Conservation (phyloP, 768 basidiomycete genomes). For the Suillus paluster region DNA sequence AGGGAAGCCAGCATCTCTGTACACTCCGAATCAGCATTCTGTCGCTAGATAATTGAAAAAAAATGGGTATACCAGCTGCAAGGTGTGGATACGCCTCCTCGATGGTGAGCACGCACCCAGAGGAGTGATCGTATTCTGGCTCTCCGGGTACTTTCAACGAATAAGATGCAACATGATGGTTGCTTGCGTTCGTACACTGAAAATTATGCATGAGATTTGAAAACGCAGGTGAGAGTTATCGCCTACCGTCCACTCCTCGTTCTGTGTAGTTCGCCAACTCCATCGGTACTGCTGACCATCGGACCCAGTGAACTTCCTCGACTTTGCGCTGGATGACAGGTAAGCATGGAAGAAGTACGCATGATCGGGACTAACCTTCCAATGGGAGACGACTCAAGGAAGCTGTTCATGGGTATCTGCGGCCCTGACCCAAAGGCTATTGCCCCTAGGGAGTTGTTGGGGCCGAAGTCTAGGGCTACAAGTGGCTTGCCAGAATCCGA, state of each 20-base stretch:
- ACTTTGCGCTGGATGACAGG: slow-evolving; percentile 38
- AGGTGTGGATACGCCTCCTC: slow-evolving; percentile 63
- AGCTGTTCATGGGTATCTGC: slow-evolving; percentile 53
- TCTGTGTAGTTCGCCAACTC: slow-evolving; percentile 50
- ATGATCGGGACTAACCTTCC: slow-evolving; percentile 45
- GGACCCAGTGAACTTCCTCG: slow-evolving; percentile 59
- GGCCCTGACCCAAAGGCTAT: slow-evolving; percentile 46
- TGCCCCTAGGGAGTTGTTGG: slow-evolving; percentile 53
- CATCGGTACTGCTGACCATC: slow-evolving; percentile 68
- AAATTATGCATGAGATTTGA: not conserved
- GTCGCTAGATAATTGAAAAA: slow-evolving; percentile 3
- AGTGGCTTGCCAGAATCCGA: slow-evolving; percentile 42
- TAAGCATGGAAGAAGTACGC: slow-evolving; percentile 10
- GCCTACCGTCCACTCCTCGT: slow-evolving; percentile 71
- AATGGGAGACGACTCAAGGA: slow-evolving; percentile 46
- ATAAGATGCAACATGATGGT: slow-evolving; percentile 63
- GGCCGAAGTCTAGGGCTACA: slow-evolving; percentile 55
- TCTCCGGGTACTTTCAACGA: slow-evolving; percentile 58
- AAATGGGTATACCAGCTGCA: slow-evolving; percentile 51
- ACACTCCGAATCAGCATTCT: slow-evolving; percentile 16
- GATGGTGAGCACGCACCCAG: slow-evolving; percentile 65
- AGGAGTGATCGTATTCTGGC: slow-evolving; percentile 55
- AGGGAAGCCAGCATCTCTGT: slow-evolving; percentile 65
- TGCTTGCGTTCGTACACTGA: slow-evolving; percentile 59
- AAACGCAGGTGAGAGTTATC: not conserved